Conservation (phyloP, 2,329 filamentous ascomycete genomes). For the Apiospora saccharicola region DNA sequence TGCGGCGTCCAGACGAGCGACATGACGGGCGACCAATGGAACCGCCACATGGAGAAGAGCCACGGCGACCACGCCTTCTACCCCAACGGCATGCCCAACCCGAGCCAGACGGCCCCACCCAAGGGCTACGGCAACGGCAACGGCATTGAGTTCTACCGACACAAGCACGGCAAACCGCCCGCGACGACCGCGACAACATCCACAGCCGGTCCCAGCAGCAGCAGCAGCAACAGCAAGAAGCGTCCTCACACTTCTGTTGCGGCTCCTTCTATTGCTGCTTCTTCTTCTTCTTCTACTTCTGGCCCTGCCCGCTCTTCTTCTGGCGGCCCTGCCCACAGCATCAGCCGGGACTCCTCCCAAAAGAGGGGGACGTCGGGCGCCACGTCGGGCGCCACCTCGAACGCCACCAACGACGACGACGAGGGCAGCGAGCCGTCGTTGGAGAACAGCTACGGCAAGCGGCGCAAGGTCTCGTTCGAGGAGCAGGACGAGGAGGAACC, state of each 20-base stretch:
- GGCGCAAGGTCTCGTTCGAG: neutral
- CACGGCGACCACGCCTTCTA: constrained; percentile 3
- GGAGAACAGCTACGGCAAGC: neutral
- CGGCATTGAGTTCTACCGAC: too few relatives aligned
- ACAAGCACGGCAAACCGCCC: too few relatives aligned
- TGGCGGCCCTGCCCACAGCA: too few relatives aligned
- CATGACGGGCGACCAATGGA: constrained; percentile 22
- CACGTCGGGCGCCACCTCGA: neutral
- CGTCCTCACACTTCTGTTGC: neutral
- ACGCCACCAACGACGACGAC: neutral
- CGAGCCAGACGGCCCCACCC: neutral
- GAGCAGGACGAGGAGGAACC: neutral
- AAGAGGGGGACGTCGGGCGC: too few relatives aligned
- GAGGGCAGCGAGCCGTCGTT: neutral
- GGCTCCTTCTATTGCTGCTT: too few relatives aligned
- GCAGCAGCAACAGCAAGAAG: neutral
- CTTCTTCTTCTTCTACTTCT: too few relatives aligned
- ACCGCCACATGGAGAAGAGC: constrained; percentile 8
- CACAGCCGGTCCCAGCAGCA: neutral
- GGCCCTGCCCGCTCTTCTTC: too few relatives aligned
- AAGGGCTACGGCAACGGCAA: neutral
- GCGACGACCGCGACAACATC: too few relatives aligned
- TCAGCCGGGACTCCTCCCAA: too few relatives aligned
- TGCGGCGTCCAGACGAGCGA: constrained; percentile 19
- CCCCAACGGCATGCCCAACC: constrained; percentile 16